phyloP scores from a whole-genome alignment of 2,329 filamentous ascomycete genomes.

The Monilinia fructigena region DNA sequence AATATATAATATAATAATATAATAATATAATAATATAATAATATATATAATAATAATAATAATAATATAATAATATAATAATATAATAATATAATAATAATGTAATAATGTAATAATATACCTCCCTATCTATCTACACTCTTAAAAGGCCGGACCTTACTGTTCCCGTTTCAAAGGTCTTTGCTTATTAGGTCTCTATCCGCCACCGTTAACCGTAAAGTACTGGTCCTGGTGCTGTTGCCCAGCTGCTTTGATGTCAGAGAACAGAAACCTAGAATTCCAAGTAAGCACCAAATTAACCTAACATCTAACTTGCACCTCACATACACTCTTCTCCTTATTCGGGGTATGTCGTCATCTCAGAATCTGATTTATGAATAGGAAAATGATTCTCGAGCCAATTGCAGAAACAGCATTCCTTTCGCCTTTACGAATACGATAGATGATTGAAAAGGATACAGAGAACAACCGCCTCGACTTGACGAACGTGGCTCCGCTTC shows the following conservation, averaged over 20 bases:
- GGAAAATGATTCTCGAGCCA: slow-evolving; percentile 17
- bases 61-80: no score
- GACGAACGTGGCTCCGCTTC: slow-evolving; percentile 38
- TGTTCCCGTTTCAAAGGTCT: slow-evolving; percentile 3
- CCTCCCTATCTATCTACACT: no score
- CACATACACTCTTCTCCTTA: background rate
- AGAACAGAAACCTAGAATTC: slow-evolving; percentile 12
- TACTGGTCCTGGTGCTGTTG: background rate
- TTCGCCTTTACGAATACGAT: slow-evolving; percentile 16
- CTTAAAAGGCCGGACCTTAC: slow-evolving; percentile 7
- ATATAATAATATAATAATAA: no score
- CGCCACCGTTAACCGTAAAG: slow-evolving; percentile 19
- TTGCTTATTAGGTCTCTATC: slow-evolving; percentile 19
- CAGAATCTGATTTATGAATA: slow-evolving; percentile 3
- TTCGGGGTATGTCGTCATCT: background rate
- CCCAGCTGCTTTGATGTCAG: slow-evolving; percentile 9
- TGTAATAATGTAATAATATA: no score
- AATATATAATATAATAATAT: no score
- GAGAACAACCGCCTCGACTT: slow-evolving; percentile 19
- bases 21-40: no score
- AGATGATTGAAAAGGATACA: slow-evolving; percentile 22
- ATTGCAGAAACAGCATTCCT: slow-evolving; percentile 13
- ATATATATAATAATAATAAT: no score
- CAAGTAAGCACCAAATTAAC: slow-evolving; percentile 16
- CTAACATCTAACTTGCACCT: slow-evolving; percentile 14